Conservation (phyloP, 2,329 filamentous ascomycete species). For the Botrytis cinerea region DNA sequence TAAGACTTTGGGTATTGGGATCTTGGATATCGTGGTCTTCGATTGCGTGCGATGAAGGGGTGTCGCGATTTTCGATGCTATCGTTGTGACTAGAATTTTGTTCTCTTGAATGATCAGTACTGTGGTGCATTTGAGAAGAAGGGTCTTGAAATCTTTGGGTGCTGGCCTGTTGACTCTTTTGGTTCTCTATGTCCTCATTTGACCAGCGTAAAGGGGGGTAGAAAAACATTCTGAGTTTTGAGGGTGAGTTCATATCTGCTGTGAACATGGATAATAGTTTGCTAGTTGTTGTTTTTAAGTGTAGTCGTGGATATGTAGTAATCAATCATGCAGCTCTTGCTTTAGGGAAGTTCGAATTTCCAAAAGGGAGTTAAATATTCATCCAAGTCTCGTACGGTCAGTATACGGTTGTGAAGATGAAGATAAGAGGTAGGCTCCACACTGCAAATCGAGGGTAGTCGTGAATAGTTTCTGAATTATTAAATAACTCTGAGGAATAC, state of each 20-base stretch:
- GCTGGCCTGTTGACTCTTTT: background rate
- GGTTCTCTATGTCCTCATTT: background rate
- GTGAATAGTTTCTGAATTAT: background rate
- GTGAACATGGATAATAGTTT: too few relatives aligned
- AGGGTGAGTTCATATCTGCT: background rate
- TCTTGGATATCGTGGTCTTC: background rate
- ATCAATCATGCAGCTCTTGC: background rate
- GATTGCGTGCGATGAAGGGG: background rate
- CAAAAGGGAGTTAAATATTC: background rate
- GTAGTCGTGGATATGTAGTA: too few relatives aligned
- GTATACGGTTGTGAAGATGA: background rate
- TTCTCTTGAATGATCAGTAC: background rate
- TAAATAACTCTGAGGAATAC: background rate
- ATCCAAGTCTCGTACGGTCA: background rate
- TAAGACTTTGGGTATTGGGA: background rate
- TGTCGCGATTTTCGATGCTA: rapidly evolving
- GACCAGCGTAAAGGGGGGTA: background rate
- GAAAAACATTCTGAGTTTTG: background rate
- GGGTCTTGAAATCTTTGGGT: background rate
- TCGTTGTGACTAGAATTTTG: rapidly evolving
- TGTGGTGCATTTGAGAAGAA: background rate
- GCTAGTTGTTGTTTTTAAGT: background rate
- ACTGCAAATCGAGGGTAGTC: too few relatives aligned
- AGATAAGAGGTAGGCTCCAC: background rate
- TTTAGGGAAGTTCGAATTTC: background rate